phyloP scores from a whole-genome alignment of 2,329 filamentous ascomycete species.

The Aspergillus brunneoviolaceus region DNA sequence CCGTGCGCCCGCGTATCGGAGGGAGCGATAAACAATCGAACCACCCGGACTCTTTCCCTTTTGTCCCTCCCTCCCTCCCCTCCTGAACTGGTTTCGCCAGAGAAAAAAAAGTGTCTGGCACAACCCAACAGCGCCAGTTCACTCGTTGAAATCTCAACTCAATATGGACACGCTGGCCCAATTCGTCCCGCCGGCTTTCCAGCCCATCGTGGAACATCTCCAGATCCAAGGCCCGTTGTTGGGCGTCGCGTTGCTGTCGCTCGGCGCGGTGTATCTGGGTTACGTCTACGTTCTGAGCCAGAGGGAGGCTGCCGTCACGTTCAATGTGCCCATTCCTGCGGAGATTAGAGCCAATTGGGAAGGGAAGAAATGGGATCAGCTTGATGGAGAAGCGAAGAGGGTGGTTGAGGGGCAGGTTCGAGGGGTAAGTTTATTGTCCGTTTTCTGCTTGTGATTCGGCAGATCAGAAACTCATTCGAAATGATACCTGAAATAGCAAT shows the following conservation, averaged over 20 bases:
- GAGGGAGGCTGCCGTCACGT: conserved; percentile 36
- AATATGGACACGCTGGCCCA: conserved; percentile 28
- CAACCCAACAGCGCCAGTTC: conserved; percentile 17
- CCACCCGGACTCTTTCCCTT: conserved; percentile 9
- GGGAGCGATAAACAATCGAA: conserved; percentile 19
- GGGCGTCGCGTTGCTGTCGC: conserved; percentile 29
- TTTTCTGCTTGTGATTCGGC: no score
- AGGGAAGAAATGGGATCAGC: conserved; percentile 38
- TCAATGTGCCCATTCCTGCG: conserved; percentile 39
- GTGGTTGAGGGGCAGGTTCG: conserved; percentile 40
- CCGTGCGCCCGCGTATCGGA: conserved; percentile 20
- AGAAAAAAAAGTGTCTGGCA: conserved; percentile 2
- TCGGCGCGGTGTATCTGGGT: conserved; percentile 32
- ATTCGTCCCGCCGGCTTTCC: conserved; percentile 24
- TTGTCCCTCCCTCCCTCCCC: not conserved
- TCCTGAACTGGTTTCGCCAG: not conserved
- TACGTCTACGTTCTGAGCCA: conserved; percentile 31
- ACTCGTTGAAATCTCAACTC: conserved; percentile 5
- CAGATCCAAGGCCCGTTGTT: conserved; percentile 23
- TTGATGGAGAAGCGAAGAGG: conserved; percentile 32
- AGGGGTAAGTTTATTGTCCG: conserved; percentile 33
- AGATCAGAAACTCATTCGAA: not conserved
- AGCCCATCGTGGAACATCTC: conserved; percentile 20
- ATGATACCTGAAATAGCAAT: conserved; percentile 29
- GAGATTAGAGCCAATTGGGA: conserved; percentile 34